A percentile compares a stretch with the other conserved stretches of the same genome.
These are phyloP conservation scores for Myriosclerotinia scirpicola DNA, from an alignment of 2,329 filamentous ascomycete genomes.

Conservation along the genomic window DNA sequence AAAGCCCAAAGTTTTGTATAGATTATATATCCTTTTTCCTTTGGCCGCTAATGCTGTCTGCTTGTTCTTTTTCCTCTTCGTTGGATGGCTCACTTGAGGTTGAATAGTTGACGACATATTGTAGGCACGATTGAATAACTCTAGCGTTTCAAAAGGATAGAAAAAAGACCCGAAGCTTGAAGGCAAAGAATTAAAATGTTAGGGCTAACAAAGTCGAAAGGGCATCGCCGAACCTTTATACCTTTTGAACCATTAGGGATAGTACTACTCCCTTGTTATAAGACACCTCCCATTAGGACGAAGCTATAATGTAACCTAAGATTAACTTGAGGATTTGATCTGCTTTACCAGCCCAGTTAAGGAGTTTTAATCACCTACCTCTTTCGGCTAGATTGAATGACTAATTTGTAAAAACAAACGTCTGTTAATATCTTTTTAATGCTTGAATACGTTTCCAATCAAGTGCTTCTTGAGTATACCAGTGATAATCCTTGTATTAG, in stretches of 20 bases:
- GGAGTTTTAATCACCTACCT: neutral
- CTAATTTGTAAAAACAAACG: too few relatives aligned
- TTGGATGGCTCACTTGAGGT: neutral
- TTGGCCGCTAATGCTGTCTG: neutral
- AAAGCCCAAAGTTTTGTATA: constrained; percentile 1
- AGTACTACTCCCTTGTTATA: too few relatives aligned
- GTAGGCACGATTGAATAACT: neutral
- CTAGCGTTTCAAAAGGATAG: neutral
- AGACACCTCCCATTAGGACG: too few relatives aligned
- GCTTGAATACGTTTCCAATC: neutral
- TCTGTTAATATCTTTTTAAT: neutral
- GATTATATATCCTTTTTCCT: neutral
- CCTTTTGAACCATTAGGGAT: neutral
- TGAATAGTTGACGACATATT: neutral
- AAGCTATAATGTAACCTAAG: too few relatives aligned
- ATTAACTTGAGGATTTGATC: neutral
- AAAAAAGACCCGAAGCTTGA: neutral
- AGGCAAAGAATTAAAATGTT: neutral
- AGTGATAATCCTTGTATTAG: neutral
- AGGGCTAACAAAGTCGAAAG: neutral
- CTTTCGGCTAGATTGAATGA: neutral
- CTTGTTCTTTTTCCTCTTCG: neutral
- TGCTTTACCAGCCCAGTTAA: too few relatives aligned
- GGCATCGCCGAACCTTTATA: too few relatives aligned
- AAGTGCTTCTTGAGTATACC: too few relatives aligned